Conservation (phyloP, 2,329 filamentous ascomycete species). For the Nemania sp. region DNA sequence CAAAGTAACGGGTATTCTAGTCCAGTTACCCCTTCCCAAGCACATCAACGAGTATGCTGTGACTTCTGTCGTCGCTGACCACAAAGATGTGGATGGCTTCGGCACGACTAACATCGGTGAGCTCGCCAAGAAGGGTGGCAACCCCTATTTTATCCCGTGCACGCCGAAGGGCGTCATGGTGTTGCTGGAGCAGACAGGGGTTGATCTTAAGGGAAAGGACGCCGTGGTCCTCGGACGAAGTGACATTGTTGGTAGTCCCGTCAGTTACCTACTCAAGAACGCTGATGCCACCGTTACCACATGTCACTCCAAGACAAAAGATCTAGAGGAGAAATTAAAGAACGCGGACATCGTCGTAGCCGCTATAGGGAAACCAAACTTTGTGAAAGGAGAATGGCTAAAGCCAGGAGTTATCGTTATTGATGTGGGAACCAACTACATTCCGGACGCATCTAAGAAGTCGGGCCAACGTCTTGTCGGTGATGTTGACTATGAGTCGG, state of each 20-base stretch:
- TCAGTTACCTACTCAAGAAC: conserved; percentile 94
- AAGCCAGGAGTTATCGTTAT: conserved; percentile 97
- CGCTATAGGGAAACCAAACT: conserved; percentile 87
- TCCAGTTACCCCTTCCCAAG: conserved; percentile 90
- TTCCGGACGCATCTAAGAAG: conserved; percentile 89
- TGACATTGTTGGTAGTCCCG: conserved; percentile 96
- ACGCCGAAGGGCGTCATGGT: conserved; percentile 98
- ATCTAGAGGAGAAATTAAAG: conserved; percentile 80
- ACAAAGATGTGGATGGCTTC: conserved; percentile 99
- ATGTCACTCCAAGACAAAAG: conserved; percentile 89
- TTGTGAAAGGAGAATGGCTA: conserved; percentile 94
- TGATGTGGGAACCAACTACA: conserved; percentile 97
- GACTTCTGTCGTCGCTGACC: conserved; percentile 89
- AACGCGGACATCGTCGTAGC: conserved; percentile 90
- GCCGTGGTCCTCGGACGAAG: conserved; percentile 95
- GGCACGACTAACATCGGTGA: conserved; percentile 95
- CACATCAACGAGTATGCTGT: conserved; percentile 91
- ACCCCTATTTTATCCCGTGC: conserved; percentile 90
- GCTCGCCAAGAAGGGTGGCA: conserved; percentile 92
- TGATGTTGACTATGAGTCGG: conserved; percentile 92
- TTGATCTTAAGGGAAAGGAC: conserved; percentile 88
- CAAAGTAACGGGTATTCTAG: conserved; percentile 88
- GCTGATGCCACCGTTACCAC: conserved; percentile 97
- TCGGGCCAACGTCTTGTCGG: conserved; percentile 92
- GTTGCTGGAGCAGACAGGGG: conserved; percentile 83